Evolutionary conservation across 192 early-diverging fungal genomes (phyloP).

Genomic region (Geranomyces michiganensis): DNA sequence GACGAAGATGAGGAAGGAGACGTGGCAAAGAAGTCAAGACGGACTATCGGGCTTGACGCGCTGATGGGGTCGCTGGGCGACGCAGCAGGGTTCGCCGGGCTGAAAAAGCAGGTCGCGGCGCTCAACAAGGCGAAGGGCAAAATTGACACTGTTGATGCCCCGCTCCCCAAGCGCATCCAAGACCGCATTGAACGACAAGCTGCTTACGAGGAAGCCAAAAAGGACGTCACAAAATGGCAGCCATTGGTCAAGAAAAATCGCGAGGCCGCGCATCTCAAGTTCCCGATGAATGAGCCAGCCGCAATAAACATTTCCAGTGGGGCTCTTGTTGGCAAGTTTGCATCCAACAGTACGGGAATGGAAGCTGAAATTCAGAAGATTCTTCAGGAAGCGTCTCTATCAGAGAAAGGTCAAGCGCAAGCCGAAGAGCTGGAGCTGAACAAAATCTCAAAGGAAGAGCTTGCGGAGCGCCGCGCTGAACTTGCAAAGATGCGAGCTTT

Average conservation of each 20-base stretch:
- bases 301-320: conserved; percentile 50
- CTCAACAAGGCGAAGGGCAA: conserved; percentile 58
- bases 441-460: conserved; percentile 78
- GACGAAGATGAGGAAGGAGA: conserved; percentile 25
- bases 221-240: conserved; percentile 84
- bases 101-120: conserved; percentile 66
- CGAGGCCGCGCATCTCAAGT: conserved; percentile 79
- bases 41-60: conserved; percentile 66
- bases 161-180: conserved; percentile 79
- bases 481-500: conserved; percentile 89
- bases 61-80: conserved; percentile 71
- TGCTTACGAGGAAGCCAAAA: conserved; percentile 82
- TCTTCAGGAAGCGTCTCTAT: conserved; percentile 72
- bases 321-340: conserved; percentile 65
- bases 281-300: conserved; percentile 54
- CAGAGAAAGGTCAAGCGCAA: conserved; percentile 77
- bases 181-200: conserved; percentile 84
- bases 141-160: conserved; percentile 64
- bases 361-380: conserved; percentile 78
- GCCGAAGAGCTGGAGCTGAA: conserved; percentile 87
- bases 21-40: conserved; percentile 42
- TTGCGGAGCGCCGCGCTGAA: conserved; percentile 69
- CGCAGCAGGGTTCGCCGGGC: conserved; percentile 61
- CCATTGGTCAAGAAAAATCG: conserved; percentile 80
- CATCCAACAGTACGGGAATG: conserved; percentile 63